These are phyloP conservation scores for Fusarium albosuccineum DNA, from an alignment of 2,329 filamentous ascomycete species.

Conservation along the genomic window DNA sequence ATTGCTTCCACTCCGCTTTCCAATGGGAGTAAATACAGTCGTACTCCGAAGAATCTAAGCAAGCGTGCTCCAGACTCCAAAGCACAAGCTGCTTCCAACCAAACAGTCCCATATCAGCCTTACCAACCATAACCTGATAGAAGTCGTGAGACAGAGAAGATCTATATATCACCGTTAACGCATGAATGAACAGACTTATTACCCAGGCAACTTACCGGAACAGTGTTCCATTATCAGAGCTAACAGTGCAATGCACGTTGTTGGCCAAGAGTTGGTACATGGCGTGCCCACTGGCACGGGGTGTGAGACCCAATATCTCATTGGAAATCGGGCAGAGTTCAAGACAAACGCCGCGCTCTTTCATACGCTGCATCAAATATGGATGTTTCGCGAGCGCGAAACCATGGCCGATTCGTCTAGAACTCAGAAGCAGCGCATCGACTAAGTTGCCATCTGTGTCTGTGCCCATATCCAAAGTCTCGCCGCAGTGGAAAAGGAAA, in stretches of 20 bases:
- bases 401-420: constrained; percentile 80
- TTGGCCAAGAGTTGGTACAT: constrained; percentile 78
- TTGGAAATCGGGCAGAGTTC: constrained; percentile 84
- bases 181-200: neutral
- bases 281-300: constrained; percentile 73
- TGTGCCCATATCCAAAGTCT: constrained; percentile 76
- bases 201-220: constrained; percentile 66
- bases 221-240: constrained; percentile 80
- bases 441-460: constrained; percentile 76
- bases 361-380: constrained; percentile 75
- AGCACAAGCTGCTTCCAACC: constrained; percentile 77
- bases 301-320: constrained; percentile 78
- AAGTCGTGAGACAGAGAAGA: constrained; percentile 82
- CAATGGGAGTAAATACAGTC: constrained; percentile 58
- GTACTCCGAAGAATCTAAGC: constrained; percentile 61
- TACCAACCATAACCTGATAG: constrained; percentile 80
- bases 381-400: constrained; percentile 77
- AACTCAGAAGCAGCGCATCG: constrained; percentile 74
- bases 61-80: constrained; percentile 74
- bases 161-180: constrained; percentile 52
- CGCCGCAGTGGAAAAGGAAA: constrained; percentile 82
- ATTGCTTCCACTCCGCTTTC: constrained; percentile 68
- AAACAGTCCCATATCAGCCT: constrained; percentile 73
- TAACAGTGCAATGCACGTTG: constrained; percentile 79
- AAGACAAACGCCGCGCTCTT: constrained; percentile 72